Evolutionary conservation across 306 rosid genomes (phyloP).

Genomic region (Cicer yamashitae): DNA sequence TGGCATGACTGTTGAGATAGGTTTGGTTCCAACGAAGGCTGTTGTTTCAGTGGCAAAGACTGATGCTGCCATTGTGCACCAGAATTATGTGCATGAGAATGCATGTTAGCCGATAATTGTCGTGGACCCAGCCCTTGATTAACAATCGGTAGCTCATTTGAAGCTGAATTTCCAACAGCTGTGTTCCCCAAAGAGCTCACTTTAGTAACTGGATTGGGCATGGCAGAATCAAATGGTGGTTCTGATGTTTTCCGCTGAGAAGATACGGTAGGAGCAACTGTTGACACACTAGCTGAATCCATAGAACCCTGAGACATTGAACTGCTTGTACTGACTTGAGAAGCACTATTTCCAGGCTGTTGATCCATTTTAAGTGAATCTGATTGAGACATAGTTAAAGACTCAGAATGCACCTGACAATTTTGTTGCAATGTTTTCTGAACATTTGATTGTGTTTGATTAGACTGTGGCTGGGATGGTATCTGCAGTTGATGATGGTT

Average conservation of each 20-base stretch:
- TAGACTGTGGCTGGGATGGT: slow-evolving; percentile 62
- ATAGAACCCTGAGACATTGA: slow-evolving; percentile 59
- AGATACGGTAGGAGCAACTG: slow-evolving; percentile 59
- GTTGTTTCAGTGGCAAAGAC: slow-evolving; percentile 57
- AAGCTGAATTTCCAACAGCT: slow-evolving; percentile 61
- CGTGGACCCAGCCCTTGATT: slow-evolving; percentile 71
- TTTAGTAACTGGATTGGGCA: slow-evolving; percentile 57
- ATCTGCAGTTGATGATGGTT: slow-evolving; percentile 61
- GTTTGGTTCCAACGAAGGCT: slow-evolving; percentile 58
- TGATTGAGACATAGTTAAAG: slow-evolving; percentile 59
- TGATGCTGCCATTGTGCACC: slow-evolving; percentile 77
- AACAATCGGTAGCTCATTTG: slow-evolving; percentile 60
- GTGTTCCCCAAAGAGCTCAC: slow-evolving; percentile 62
- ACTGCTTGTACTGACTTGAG: slow-evolving; percentile 58
- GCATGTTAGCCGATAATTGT: slow-evolving; percentile 64
- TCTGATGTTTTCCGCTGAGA: slow-evolving; percentile 82
- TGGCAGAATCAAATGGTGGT: slow-evolving; percentile 57
- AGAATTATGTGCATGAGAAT: slow-evolving; percentile 73
- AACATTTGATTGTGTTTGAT: slow-evolving; percentile 66
- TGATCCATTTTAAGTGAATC: slow-evolving; percentile 70
- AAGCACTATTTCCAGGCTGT: slow-evolving; percentile 58
- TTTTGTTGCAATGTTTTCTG: slow-evolving; percentile 73
- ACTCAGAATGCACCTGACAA: slow-evolving; percentile 63
- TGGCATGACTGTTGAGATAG: slow-evolving; percentile 65
- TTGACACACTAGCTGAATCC: slow-evolving; percentile 56